Evolutionary conservation across 2,329 filamentous ascomycete genomes (phyloP), one percentile per base, ranked within the genome.

Genomic region (Cercospora janseana): DNA sequence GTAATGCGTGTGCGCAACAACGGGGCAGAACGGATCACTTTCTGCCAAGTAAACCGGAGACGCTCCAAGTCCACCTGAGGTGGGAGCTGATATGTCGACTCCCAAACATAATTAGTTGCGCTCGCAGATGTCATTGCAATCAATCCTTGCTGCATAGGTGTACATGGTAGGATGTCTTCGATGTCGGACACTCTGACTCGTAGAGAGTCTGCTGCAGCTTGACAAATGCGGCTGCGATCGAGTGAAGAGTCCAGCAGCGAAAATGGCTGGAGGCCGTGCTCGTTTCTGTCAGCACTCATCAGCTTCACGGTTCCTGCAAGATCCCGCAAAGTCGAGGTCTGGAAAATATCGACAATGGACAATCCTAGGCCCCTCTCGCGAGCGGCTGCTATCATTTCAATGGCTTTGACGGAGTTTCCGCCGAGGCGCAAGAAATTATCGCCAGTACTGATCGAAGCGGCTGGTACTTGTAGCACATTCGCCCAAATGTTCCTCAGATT

Each of bases 351-450:
- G 3, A 67, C 66, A 3, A 76, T 74, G 0, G 66, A 70, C 2
- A 76, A 51, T 8, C 56, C 60, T 5, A 73, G 52, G 3, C 69
- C 68, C 23, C 66, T 59, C 2, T 61, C 44, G 9, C 70, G 66
- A 24, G 68, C 68, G 6, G 65, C 66, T 5, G 70, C 69, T 0
- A 72, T 72, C 1, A 76, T 64, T 27, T 64, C 66, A 70, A 77
- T 76, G 0, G 74, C 74, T 2, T 63, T 57, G 6, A 76, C 66
- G 0, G 73, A 76, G 48, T 76, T 72, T 10, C 74, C 74, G 6
- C 74, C 74, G 1, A 76, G 60, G 8, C 66, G 64, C 37, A 76
- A 72, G 60, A 77, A 76, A 47, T 66, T 72, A 45, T 70, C 68
- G 37, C 68, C 63, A 2, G 21, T 18, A 24, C 28, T 26, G 10